A percentile compares a stretch with the other conserved stretches of the same genome.
phyloP scores from a whole-genome alignment of 805 yeast genomes.

The Metschnikowia arizonensis region DNA sequence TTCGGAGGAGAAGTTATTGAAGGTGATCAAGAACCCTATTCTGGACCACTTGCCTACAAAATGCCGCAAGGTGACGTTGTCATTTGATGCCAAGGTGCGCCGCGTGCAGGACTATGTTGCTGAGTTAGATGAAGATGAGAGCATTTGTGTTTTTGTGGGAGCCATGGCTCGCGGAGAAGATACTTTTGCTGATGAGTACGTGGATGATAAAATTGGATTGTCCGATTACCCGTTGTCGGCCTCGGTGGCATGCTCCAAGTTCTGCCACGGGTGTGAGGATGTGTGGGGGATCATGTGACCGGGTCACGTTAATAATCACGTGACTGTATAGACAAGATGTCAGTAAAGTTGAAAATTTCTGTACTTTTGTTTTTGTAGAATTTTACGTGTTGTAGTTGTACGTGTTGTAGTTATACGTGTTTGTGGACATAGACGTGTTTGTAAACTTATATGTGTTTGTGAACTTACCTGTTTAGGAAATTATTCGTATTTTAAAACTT shows the following conservation, averaged over 20 bases:
- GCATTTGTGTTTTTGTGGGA: conserved; percentile 96
- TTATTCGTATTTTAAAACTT: too few relatives aligned
- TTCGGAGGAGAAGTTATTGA: conserved; percentile 88
- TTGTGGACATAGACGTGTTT: too few relatives aligned
- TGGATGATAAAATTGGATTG: conserved; percentile 93
- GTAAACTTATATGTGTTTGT: too few relatives aligned
- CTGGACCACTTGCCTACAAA: conserved; percentile 95
- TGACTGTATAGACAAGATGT: neutral
- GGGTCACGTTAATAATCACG: neutral
- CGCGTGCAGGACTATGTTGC: conserved; percentile 84
- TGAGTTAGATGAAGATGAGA: conserved; percentile 80
- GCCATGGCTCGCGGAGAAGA: conserved; percentile 99
- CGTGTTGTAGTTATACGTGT: too few relatives aligned
- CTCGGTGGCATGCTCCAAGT: conserved; percentile 95
- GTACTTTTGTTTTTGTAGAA: too few relatives aligned
- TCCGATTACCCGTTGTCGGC: conserved; percentile 95
- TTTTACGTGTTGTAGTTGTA: neutral
- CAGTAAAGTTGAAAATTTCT: too few relatives aligned
- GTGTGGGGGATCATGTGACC: conserved; percentile 73
- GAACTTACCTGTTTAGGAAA: too few relatives aligned
- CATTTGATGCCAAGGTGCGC: conserved; percentile 85
- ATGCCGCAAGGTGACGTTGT: conserved; percentile 88
- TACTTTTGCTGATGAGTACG: conserved; percentile 93
- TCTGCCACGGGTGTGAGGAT: conserved; percentile 98
- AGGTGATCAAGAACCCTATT: conserved; percentile 94